Percentiles rank a stretch among this genome's conserved stretches.
These are phyloP conservation scores for Anthracocystis panici-leucophaei DNA, from an alignment of 1,284 basidiomycete species.

Conservation along the genomic window DNA sequence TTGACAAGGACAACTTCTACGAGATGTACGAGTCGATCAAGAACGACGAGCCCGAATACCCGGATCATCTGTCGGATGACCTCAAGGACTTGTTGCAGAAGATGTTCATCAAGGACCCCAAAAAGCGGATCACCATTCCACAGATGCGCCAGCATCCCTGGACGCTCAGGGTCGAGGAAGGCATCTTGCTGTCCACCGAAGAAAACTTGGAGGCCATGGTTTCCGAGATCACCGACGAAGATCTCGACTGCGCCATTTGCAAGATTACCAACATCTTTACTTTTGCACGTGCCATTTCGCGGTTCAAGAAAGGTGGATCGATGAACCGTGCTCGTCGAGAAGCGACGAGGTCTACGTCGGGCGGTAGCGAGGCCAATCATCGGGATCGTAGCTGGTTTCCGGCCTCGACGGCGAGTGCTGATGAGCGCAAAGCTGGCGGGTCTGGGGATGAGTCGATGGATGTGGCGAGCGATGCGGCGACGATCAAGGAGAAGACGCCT, in stretches of 20 bases:
- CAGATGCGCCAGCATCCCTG: constrained; percentile 63
- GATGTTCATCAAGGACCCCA: constrained; percentile 62
- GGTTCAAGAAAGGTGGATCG: constrained; percentile 61
- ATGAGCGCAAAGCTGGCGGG: constrained; percentile 10
- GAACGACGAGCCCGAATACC: constrained; percentile 66
- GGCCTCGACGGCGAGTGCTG: constrained; percentile 9
- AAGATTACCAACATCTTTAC: constrained; percentile 67
- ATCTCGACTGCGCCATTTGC: constrained; percentile 65
- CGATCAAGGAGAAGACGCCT: constrained; percentile 33
- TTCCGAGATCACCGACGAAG: constrained; percentile 66
- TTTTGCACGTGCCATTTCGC: constrained; percentile 65
- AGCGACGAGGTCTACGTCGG: constrained; percentile 26
- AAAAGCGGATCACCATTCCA: constrained; percentile 54
- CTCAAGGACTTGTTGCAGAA: constrained; percentile 52
- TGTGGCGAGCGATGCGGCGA: constrained; percentile 8
- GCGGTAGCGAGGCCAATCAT: constrained; percentile 20
- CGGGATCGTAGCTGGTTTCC: constrained; percentile 44
- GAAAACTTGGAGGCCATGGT: constrained; percentile 59
- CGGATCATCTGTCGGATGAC: constrained; percentile 47
- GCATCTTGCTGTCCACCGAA: constrained; percentile 46
- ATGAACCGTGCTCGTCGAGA: constrained; percentile 28
- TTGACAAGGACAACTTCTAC: constrained; percentile 72
- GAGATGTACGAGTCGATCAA: constrained; percentile 73
- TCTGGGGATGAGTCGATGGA: not conserved
- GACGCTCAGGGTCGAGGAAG: constrained; percentile 47